Base-by-base conservation (phyloP, 148 eudicot species). In the Vaccinium vitisidaea region DNA sequence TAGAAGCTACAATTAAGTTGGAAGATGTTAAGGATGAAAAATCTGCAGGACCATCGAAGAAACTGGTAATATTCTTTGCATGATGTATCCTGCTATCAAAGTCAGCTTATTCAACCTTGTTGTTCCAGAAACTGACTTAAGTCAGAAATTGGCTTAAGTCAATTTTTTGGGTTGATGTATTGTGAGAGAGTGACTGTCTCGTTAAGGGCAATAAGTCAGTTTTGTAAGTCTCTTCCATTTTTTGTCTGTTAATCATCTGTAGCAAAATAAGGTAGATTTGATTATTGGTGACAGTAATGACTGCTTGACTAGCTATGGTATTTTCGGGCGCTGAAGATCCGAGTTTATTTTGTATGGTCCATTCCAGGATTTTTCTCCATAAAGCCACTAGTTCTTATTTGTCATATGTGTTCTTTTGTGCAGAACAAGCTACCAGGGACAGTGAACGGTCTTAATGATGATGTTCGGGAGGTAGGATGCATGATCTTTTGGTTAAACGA, bases 381-480 rank as follows among this genome's bases (percentile, higher is more conserved):
- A 56, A 84, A 85, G 59, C 85, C 76, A 27, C 79, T 39, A 16
- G 21, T 86, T 86, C 25, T 69, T 39, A 86, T 27, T 27, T 53
- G 21, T 36, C 65, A 9, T 30, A 21, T 75, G 59, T 52, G 23
- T 67, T 58, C 43, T 87, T 84, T 82, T 89, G 43, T 88, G 88
- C 92, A 92, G 98, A 86, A 43, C 83, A 87, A 87, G 85, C 87
- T 74, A 82, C 78, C 87, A 52, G 88, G 87, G 82, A 83, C 52
- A 55, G 55, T 77, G 53, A 88, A 85, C 59, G 86, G 76, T 36
- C 86, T 59, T 76, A 79, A n/a, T 53, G 67, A 86, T 80, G 90
- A 91, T 84, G 77, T 53, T 55, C 86, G 5, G 25, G 95, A 92
- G 98, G 98, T 93, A 87, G 80, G 84, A 32, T 75, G 80, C 46